Percentiles rank a stretch among this genome's conserved stretches.
phyloP scores from a whole-genome alignment of 2,329 filamentous ascomycete species.

The Helotiales sp. region DNA sequence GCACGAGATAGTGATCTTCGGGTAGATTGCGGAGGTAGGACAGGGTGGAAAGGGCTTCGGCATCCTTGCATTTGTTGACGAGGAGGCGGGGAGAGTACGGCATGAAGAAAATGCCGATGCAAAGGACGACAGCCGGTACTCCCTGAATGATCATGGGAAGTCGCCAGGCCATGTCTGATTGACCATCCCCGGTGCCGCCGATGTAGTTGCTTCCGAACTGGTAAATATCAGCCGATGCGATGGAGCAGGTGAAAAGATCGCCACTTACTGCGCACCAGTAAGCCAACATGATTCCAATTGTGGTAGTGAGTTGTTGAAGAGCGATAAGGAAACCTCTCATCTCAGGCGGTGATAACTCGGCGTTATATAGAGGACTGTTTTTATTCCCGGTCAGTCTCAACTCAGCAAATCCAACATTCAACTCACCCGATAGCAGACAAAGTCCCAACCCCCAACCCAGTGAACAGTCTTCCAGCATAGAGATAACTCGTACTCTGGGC shows the following conservation, averaged over 20 bases:
- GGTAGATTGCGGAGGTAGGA: constrained; percentile 40
- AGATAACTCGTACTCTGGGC: constrained; percentile 42
- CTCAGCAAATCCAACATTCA: neutral
- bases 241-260: neutral
- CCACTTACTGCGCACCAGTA: constrained; percentile 42
- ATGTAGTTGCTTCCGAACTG: constrained; percentile 47
- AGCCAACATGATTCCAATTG: constrained; percentile 51
- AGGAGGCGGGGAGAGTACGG: constrained; percentile 48
- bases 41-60: constrained; percentile 49
- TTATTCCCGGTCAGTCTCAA: neutral
- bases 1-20: constrained; percentile 39
- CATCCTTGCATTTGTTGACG: constrained; percentile 43
- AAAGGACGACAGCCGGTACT: constrained; percentile 45
- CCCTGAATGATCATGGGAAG: constrained; percentile 48
- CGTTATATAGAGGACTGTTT: constrained; percentile 47
- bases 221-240: neutral
- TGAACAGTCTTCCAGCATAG: constrained; percentile 50
- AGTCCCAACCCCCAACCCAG: constrained; percentile 48
- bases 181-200: constrained; percentile 44
- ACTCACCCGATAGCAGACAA: constrained; percentile 43
- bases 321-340: constrained; percentile 63
- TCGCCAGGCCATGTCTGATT: constrained; percentile 45
- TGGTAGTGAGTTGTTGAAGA: constrained; percentile 63
- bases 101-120: constrained; percentile 45
- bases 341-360: constrained; percentile 57